Evolutionary conservation across 306 rosid genomes (phyloP).

Genomic region (Macrotyloma uniflorum): DNA sequence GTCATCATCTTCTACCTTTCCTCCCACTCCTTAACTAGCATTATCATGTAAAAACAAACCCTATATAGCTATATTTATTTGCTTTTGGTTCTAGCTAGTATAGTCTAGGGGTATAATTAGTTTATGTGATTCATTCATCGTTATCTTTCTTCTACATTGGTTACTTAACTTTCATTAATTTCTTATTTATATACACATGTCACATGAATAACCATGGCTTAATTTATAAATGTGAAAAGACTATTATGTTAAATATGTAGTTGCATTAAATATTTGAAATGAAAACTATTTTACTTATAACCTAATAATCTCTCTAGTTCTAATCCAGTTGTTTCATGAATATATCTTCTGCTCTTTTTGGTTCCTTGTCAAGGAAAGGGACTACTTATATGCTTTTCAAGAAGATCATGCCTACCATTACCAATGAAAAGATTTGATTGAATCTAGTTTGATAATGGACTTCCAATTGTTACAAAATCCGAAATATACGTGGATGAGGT

Average conservation of each 20-base stretch:
- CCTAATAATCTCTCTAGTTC: too few species aligned
- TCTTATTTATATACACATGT: not conserved
- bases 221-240: too few species aligned
- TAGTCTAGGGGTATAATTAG: not conserved
- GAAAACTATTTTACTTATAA: too few species aligned
- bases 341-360: too few species aligned
- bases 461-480: not conserved
- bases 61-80: not conserved
- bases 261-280: not conserved
- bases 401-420: not conserved
- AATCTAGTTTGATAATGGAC: not conserved
- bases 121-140: not conserved
- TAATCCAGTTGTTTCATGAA: too few species aligned
- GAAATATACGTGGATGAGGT: too few species aligned
- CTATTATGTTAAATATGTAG: not conserved
- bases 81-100: not conserved
- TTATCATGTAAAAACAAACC: not conserved
- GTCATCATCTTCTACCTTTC: conserved; percentile 43
- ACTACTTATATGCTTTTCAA: not conserved
- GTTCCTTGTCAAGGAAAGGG: not conserved
- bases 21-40: not conserved
- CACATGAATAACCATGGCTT: not conserved
- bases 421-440: not conserved
- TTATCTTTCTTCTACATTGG: not conserved
- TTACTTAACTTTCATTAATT: not conserved